Base-by-base conservation (phyloP, 805 yeast species). In the Candida methanosorbosa region DNA sequence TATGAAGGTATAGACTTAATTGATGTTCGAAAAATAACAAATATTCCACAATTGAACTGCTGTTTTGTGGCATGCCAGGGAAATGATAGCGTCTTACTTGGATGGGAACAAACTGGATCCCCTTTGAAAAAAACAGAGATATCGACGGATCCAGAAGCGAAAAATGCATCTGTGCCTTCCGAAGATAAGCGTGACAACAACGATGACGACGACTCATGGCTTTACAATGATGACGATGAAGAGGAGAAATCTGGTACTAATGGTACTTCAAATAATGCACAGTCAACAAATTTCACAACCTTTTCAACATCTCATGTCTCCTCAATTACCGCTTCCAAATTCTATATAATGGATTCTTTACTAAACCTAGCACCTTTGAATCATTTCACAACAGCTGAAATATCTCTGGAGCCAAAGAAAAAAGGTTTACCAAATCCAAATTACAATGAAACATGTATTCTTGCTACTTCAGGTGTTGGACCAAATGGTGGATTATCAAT, bases 301-400 rank as follows among this genome's bases (percentile, higher is more conserved):
- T n/a, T n/a, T 22, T 37, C 14, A 29, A 25, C 16, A 14, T 16
- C 9, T 5, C 17, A 5, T 6, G 15, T 15, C 4, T 15, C 28
- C 3, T 24, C 33, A 7, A 14, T 30, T 12, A 3, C 9, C 18
- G 42, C 30, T 43, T 55, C 59, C 42, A 50, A 59, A 42, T 72
- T 79, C 38, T 55, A 61, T 14, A 47, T 63, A 15, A 59, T 68
- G 22, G 92, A 85, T 43, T 56, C 59, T 1, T 50, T 87, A 9
- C 47, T 68, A 3, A 82, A 78, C 46, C 64, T 71, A 43, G 95
- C 95, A 0, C 95, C 95, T 0, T 62, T 82, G 11, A 65, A 82
- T 3, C 73, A 77, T 27, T 68, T 87, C 41, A 68, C 87, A 0
- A 45, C 78, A 23, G 95, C 88, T 0, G 64, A 66, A 32, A 63